phyloP scores from a whole-genome alignment of 225 moss, liverwort and hornwort species.

The Asterella californica region DNA sequence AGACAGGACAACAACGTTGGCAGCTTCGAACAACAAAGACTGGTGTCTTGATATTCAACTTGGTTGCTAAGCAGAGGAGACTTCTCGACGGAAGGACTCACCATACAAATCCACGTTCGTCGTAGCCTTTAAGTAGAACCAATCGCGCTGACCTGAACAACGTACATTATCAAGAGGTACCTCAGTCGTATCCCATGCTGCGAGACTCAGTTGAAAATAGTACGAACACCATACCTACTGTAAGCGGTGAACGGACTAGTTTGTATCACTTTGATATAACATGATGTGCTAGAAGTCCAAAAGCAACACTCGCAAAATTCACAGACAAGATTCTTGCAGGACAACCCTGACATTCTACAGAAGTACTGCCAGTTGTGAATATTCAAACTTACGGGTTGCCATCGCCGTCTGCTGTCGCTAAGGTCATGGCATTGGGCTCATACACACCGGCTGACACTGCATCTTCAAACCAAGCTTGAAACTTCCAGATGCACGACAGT shows the following conservation, averaged over 20 bases:
- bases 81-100: constrained; percentile 14
- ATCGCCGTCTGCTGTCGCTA: constrained; percentile 77
- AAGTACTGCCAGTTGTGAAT: not conserved
- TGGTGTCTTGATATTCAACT: not conserved
- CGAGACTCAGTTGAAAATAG: not conserved
- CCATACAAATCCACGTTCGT: constrained; percentile 88
- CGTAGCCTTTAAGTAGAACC: constrained; percentile 86
- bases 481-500: constrained; percentile 42
- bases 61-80: not conserved
- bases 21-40: not conserved
- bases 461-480: constrained; percentile 87
- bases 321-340: not conserved
- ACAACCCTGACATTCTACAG: not conserved
- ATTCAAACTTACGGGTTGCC: constrained; percentile 66
- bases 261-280: not conserved
- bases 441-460: constrained; percentile 57
- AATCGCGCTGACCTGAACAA: constrained; percentile 67
- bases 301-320: not conserved
- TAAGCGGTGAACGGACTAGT: not conserved
- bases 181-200: too few species aligned
- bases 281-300: not conserved
- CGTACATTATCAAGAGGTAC: not conserved
- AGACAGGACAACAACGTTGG: not conserved
- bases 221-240: not conserved
- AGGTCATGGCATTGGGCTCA: constrained; percentile 96